Evolutionary conservation across 257 asterid genomes (phyloP), one percentile per base, ranked within the genome.

Genomic region (Solanum chilense): DNA sequence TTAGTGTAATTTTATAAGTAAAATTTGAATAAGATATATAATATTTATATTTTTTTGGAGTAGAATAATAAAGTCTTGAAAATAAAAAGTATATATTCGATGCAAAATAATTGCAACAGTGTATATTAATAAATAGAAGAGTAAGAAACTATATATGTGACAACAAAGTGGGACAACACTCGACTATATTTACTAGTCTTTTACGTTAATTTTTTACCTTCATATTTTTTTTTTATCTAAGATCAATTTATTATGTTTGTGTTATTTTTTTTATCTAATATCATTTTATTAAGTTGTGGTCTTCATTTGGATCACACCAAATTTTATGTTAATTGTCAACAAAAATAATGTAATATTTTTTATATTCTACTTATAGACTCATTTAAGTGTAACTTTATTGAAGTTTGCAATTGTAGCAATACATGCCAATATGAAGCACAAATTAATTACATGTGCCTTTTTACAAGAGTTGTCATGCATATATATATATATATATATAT

Each of bases 361-460:
- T 58, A 58, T 58, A 27, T 45, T 12, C 52, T 37, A 86, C 25
- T 56, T 42, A 42, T 20, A 42, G 11, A 35, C 37, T 33, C 42
- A 64, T 41, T 45, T 64, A 9, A 18, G 29, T 52, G 33, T 6
- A 5, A 14, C 42, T 64, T 74, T 86, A 27, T 86, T 15, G 76
- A 86, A n/a, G 33, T 41, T 47, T 84, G 60, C 70, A 25, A 69
- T 68, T 16, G 62, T 10, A 31, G 49, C 39, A 49, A 27, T 42
- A 66, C 86, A 85, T 68, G 86, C 5, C 62, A 81, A 80, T 76
- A 87, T 85, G 20, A 66, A 69, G 78, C 68, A 39, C 78, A 39
- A 37, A 66, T 70, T 58, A 37, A 80, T 52, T 58, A 12, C 88
- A 78, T 45, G 29, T 78, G 42, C 14, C 4, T 3, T 29, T 5